Conservation (phyloP, 768 basidiomycete genomes). For the Rhodosporidiobolus sp. region DNA sequence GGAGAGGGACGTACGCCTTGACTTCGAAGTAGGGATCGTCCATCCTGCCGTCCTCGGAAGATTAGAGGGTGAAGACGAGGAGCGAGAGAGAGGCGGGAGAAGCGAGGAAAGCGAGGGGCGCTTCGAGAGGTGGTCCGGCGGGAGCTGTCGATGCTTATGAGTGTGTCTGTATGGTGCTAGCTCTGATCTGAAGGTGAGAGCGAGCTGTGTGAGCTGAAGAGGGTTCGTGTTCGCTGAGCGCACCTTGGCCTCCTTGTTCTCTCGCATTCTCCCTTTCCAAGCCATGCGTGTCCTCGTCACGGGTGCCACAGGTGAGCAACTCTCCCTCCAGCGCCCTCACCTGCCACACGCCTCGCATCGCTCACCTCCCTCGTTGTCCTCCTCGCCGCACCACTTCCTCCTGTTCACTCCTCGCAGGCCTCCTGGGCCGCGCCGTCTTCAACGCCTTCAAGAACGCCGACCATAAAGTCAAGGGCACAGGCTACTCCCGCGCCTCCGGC, state of each 20-base stretch:
- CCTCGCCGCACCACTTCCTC: no score
- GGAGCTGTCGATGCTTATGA: no score
- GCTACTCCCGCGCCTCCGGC: constrained; percentile 62
- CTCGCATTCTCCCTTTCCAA: neutral
- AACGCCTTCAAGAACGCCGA: constrained; percentile 58
- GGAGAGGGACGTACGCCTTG: constrained; percentile 20
- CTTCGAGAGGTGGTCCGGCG: no score
- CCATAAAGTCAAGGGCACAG: constrained; percentile 63
- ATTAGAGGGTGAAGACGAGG: no score
- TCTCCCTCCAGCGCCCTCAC: rapidly evolving
- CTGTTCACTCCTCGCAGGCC: constrained; percentile 57
- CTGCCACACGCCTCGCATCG: rapidly evolving
- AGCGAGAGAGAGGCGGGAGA: neutral
- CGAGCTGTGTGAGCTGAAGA: no score
- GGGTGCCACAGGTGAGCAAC: constrained; percentile 12
- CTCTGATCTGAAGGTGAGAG: no score
- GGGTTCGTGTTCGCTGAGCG: no score
- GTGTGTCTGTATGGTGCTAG: no score
- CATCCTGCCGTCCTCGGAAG: constrained; percentile 28
- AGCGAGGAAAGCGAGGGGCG: no score
- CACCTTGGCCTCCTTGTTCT: neutral
- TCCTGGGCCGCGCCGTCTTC: constrained; percentile 77
- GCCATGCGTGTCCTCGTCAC: constrained; percentile 19
- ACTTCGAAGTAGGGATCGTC: constrained; percentile 82
- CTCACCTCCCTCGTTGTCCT: neutral